These are phyloP conservation scores for Leccinellum albellum DNA, from an alignment of 768 basidiomycete species.

Conservation along the genomic window DNA sequence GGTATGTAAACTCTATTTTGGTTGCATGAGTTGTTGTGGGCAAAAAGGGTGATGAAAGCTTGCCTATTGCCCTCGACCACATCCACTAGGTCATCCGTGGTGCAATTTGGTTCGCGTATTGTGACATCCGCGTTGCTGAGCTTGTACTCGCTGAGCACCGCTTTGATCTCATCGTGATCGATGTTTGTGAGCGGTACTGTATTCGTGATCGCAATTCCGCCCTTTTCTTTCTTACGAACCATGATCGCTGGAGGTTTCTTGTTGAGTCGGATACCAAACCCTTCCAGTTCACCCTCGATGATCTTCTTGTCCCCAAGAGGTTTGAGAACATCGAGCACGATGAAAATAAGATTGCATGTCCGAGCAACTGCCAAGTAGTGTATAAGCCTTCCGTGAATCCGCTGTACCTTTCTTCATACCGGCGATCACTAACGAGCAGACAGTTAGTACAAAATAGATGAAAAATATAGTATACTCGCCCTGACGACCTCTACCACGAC, in stretches of 20 bases:
- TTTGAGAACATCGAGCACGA: slow-evolving; percentile 96
- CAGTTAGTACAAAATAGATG: slow-evolving; percentile 20
- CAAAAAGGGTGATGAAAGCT: background rate
- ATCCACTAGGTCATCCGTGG: slow-evolving; percentile 94
- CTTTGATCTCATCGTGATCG: slow-evolving; percentile 94
- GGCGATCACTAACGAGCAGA: slow-evolving; percentile 56
- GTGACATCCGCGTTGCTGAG: slow-evolving; percentile 87
- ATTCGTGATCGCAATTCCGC: slow-evolving; percentile 89
- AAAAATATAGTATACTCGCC: slow-evolving; percentile 40
- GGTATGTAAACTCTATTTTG: slow-evolving; percentile 81
- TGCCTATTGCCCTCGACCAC: slow-evolving; percentile 94
- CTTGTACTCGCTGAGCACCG: slow-evolving; percentile 88
- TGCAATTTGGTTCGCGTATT: slow-evolving; percentile 88
- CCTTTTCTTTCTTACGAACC: slow-evolving; percentile 85
- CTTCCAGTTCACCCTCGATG: slow-evolving; percentile 91
- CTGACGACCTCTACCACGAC: slow-evolving; percentile 94
- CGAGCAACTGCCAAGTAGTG: slow-evolving; percentile 67
- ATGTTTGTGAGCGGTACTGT: slow-evolving; percentile 95
- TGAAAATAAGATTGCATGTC: slow-evolving; percentile 98
- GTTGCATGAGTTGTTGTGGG: slow-evolving; percentile 2
- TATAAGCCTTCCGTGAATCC: slow-evolving; percentile 1
- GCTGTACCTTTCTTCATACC: slow-evolving; percentile 42
- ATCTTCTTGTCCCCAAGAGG: slow-evolving; percentile 93
- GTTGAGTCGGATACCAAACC: slow-evolving; percentile 96
- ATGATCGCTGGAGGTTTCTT: slow-evolving; percentile 87